Evolutionary conservation across 371 early-diverging fungal species (phyloP).

Genomic region (Haplosporangium sp.): DNA sequence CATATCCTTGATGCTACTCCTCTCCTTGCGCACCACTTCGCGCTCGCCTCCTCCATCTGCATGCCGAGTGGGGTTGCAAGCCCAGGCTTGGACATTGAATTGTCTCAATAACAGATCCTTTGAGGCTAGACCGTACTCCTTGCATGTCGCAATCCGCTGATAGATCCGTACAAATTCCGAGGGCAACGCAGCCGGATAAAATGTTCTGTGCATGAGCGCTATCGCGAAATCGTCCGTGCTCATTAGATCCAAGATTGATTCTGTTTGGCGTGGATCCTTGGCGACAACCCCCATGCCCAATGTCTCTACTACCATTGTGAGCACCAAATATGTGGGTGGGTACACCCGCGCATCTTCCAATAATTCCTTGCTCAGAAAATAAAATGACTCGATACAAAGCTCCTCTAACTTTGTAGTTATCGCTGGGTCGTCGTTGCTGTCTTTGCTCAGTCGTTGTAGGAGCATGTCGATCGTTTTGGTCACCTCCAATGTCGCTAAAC

Average conservation of each 20-base stretch:
- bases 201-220: conserved; percentile 23
- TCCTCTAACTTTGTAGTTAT: neutral
- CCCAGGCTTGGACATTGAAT: conserved; percentile 50
- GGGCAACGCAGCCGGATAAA: conserved; percentile 38
- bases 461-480: conserved; percentile 16
- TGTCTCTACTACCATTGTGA: conserved; percentile 29
- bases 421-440: neutral
- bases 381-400: conserved; percentile 26
- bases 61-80: conserved; percentile 7
- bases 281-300: conserved; percentile 39
- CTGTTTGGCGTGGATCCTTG: conserved; percentile 36
- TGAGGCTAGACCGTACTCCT: conserved; percentile 38
- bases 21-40: too few relatives aligned
- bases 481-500: conserved; percentile 33
- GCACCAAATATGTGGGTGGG: conserved; percentile 32
- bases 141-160: conserved; percentile 32
- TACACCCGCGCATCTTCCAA: conserved; percentile 30
- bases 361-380: conserved; percentile 29
- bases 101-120: conserved; percentile 45
- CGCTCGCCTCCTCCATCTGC: neutral
- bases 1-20: neutral
- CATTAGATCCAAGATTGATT: conserved; percentile 44
- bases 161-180: conserved; percentile 42
- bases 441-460: neutral
- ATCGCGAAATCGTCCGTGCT: conserved; percentile 29